Evolutionary conservation across 2,329 filamentous ascomycete genomes (phyloP), one percentile per base, ranked within the genome.

Genomic region (Chaetomiaceae sp.): DNA sequence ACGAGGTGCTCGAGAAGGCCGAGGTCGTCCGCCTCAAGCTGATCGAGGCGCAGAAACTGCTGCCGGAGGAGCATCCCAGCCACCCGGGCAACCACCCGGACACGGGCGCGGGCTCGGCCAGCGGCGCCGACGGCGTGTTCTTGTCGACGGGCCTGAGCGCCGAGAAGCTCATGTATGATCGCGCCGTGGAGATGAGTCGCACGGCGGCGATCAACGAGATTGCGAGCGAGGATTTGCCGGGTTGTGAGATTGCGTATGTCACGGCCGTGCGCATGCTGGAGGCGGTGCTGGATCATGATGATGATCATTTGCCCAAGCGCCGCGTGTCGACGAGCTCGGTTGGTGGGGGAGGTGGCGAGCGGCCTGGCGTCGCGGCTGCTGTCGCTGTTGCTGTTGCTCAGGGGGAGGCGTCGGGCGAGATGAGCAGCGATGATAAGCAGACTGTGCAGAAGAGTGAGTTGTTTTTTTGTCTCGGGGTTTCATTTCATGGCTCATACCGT

Each of bases 111-210:
- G 74, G 74, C 1, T 74, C 76, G 12, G 77, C 75, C n/a, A 77
- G 80, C 3, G 83, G 84, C 14, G 76, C 80, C 2, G 88, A 93
- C 50, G 84, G 87, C 42, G 88, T 96, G 20, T 79, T 86, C 38
- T 75, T 98, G 20, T 95, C 87, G 12, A 81, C 87, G 2, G 93
- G 91, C 1, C 83, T 96, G 46, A 96, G 89, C 18, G 93, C 93
- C 0, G 93, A 97, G 69, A 95, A 90, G 67, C 73, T 98, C 37
- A 96, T 98, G 89, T 98, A 96, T 62, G 93, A 98, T 58, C 86
- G 93, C 38, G 93, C 93, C 0, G 72, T 97, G 18, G 93, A 98
- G 64, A 97, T 98, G 93, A 96, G 89, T 63, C 82, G 89, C 42
- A 82, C 87, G 4, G 91, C 93, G 7, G 93, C 93, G 7, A 93